A percentile compares a stretch with the other conserved stretches of the same genome.
These are phyloP conservation scores for Papilionanthe hybrid DNA, from an alignment of 116 monocot genomes.

Conservation along the genomic window DNA sequence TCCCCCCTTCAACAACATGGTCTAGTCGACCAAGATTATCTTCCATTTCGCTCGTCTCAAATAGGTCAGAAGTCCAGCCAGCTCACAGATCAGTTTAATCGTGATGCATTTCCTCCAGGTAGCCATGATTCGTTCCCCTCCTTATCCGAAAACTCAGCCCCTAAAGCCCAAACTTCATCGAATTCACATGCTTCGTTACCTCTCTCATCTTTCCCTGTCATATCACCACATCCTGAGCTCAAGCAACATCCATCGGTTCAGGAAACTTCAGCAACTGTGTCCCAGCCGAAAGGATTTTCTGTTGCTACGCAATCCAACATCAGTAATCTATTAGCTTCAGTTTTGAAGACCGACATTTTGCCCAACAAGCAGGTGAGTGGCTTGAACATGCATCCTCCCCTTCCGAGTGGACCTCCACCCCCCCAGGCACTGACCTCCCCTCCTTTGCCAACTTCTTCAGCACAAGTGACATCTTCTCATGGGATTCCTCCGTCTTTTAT, in stretches of 20 bases:
- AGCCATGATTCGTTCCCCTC: slow-evolving; percentile 22
- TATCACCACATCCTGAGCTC: slow-evolving; percentile 24
- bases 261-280: slow-evolving; percentile 13
- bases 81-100: slow-evolving; percentile 16
- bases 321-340: slow-evolving; percentile 45
- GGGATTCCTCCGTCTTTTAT: slow-evolving; percentile 6
- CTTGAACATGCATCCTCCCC: slow-evolving; percentile 39
- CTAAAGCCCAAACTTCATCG: slow-evolving; percentile 6
- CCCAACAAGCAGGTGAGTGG: slow-evolving; percentile 19
- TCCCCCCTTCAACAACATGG: slow-evolving; percentile 18
- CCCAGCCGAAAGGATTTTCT: slow-evolving; percentile 13
- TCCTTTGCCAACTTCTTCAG: slow-evolving; percentile 17
- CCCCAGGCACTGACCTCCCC: slow-evolving; percentile 26
- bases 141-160: slow-evolving; percentile 15
- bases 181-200: slow-evolving; percentile 24
- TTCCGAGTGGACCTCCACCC: slow-evolving; percentile 57
- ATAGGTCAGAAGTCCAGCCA: slow-evolving; percentile 28
- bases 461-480: slow-evolving; percentile 2
- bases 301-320: slow-evolving; percentile 29
- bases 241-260: slow-evolving; percentile 21
- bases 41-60: slow-evolving; percentile 19
- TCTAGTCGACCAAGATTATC: slow-evolving; percentile 21
- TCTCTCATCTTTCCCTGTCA: slow-evolving; percentile 20
- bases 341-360: slow-evolving; percentile 49
- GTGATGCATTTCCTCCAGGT: slow-evolving; percentile 3